Evolutionary conservation across 2,329 filamentous ascomycete genomes (phyloP), one percentile per base, ranked within the genome.

Genomic region (Pseudopithomyces maydicus): DNA sequence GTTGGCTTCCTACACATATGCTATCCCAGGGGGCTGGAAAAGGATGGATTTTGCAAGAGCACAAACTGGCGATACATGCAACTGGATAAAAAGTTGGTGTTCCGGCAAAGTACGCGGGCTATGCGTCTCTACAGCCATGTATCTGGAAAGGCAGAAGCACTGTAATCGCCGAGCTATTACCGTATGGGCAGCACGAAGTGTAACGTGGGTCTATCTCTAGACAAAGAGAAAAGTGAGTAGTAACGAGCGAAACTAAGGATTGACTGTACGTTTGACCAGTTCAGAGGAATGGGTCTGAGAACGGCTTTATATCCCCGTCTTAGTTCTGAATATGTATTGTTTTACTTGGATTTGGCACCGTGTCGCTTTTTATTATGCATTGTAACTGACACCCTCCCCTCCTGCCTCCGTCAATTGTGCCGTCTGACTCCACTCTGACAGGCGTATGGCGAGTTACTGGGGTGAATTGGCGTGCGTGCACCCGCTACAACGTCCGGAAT

Each of bases 281-380:
- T 42, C 5, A 52, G 15, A 38, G 41, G 41, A 38, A 26, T 26
- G 50, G 20, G 14, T 53, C 48, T 52, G 48, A 53, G 56, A 55
- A 44, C 50, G 56, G 53, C 57, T 56, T 54, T 56, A 59, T 59
- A 59, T 59, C 57, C 57, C 54, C 54, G 50, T 51, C 50, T 45
- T 57, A 48, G 33, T 19, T 48, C 42, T 38, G 35, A 52, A 39
- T 33, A 19, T 22, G 39, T 49, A 43, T 54, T 51, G 26, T 51
- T 41, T 51, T 50, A 43, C 35, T 29, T 48, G 23, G 39, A 33
- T 22, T 14, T 41, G 33, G 36, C 43, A 26, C n/a, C 29, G 17
- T 45, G 22, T 42, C 35, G 20, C 22, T 19, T 38, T n/a, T 45
- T n/a, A 20, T 32, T 32, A 36, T 39, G 15, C 10, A 14, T 15